Base-by-base conservation (phyloP, 1,284 basidiomycete genomes). In the Cutaneotrichosporon daszewskae region DNA sequence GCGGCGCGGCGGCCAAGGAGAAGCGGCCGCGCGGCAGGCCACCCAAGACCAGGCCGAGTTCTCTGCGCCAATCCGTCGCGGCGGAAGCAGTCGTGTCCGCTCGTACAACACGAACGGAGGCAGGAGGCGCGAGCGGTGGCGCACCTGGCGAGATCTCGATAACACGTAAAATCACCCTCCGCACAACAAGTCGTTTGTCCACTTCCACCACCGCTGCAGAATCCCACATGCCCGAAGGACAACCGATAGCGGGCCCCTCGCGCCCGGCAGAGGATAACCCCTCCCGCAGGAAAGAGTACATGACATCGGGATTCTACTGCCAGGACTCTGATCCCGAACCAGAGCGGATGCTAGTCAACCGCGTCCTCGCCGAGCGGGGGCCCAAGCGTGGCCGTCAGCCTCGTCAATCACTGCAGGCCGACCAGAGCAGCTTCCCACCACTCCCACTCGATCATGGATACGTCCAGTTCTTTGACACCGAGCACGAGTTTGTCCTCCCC, bases 401-500 rank as follows among this genome's bases (percentile, higher is more conserved):
- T 3, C 40, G n/a, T n/a, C n/a, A n/a, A n/a, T n/a, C n/a, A n/a
- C n/a, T n/a, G 31, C 24, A 45, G 43, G 28, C 35, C 43, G 5
- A n/a, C 28, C 5, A 4, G 14, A n/a, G 7, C 6, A 7, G 17
- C 3, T 63, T 68, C 52, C 65, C 65, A 0, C 65, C 65, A 1
- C 43, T 68, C 11, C 66, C 66, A 5, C 59, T 62, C 32, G 62
- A 65, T 42, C 53, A 61, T 40, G 64, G 61, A 14, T 42, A 57
- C 19, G 43, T 49, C 3, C 49, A 57, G 25, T 65, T 69, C 34
- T 61, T 71, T 40, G 55, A 59, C 7, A 33, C 59, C 24, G 54
- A 66, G 38, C 54, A 55, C 18, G 66, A 70, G 13, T 73, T 73
- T 37, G 45, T 52, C 4, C 56, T 74, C 8, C 68, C 71, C 1